A percentile compares a stretch with the other conserved stretches of the same genome.
Conservation (phyloP, 2,329 filamentous ascomycete species). For the Dryadomyces sulphureus region DNA sequence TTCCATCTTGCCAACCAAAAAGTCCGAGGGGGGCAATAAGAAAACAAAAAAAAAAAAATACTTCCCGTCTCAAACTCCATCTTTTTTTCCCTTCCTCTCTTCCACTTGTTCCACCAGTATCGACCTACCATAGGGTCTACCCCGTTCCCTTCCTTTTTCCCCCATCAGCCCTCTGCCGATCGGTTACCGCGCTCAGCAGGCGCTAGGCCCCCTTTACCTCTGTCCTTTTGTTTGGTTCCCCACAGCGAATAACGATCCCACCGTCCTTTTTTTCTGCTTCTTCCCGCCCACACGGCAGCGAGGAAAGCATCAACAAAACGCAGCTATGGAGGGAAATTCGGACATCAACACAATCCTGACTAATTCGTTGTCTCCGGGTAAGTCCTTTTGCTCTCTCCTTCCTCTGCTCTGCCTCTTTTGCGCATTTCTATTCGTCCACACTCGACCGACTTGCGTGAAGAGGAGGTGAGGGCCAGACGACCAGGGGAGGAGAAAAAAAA, state of each 20-base stretch:
- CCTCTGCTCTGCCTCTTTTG: slow-evolving; percentile 2
- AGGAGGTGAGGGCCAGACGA: background rate
- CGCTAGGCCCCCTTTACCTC: background rate
- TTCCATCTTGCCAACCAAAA: slow-evolving; percentile 4
- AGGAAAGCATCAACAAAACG: slow-evolving; percentile 4
- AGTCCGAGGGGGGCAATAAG: slow-evolving; percentile 7
- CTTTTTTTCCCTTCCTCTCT: slow-evolving; percentile 1
- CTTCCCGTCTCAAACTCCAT: slow-evolving; percentile 1
- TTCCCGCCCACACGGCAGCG: slow-evolving; percentile 2
- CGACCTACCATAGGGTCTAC: background rate
- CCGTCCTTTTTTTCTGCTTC: slow-evolving; percentile 6
- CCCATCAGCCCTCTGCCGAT: background rate
- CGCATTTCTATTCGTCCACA: slow-evolving; percentile 1
- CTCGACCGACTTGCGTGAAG: background rate
- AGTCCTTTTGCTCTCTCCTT: slow-evolving; percentile 20
- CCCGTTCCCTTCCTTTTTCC: background rate
- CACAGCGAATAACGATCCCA: background rate
- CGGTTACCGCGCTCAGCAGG: background rate
- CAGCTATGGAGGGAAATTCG: slow-evolving; percentile 56
- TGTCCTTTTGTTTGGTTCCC: background rate
- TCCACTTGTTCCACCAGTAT: background rate
- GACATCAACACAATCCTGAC: slow-evolving; percentile 97
- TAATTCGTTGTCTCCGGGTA: slow-evolving; percentile 91
- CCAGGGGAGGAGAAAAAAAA: background rate
- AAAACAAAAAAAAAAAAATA: slow-evolving; percentile 3